phyloP scores from a whole-genome alignment of 805 yeast species.

The Alloascoidea africana region DNA sequence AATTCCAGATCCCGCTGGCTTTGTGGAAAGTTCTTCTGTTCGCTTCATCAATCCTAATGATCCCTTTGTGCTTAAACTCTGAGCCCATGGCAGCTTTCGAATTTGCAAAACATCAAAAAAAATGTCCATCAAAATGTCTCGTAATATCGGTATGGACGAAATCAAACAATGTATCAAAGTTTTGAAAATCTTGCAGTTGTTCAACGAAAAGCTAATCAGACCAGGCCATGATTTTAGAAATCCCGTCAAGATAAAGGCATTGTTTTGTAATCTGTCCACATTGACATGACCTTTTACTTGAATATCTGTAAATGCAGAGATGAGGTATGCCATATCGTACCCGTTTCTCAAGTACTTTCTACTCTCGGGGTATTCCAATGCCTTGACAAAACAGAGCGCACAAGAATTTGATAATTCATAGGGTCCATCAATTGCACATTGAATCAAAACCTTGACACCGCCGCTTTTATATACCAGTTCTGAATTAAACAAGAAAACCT shows the following conservation, averaged over 20 bases:
- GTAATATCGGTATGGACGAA: constrained; percentile 35
- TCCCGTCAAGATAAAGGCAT: constrained; percentile 41
- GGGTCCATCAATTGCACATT: constrained; percentile 38
- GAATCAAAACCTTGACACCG: constrained; percentile 28
- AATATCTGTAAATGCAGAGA: constrained; percentile 59
- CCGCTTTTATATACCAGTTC: constrained; percentile 25
- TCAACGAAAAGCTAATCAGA: constrained; percentile 41
- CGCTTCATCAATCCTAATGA: not conserved
- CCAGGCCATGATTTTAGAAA: constrained; percentile 71
- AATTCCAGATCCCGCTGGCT: not conserved
- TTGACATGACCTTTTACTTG: constrained; percentile 31
- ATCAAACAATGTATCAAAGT: constrained; percentile 46
- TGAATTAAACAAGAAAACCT: constrained; percentile 30
- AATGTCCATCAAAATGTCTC: constrained; percentile 55
- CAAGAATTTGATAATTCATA: constrained; percentile 26
- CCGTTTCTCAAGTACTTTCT: constrained; percentile 42
- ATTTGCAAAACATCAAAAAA: constrained; percentile 54
- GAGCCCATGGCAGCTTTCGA: constrained; percentile 37
- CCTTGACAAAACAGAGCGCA: constrained; percentile 31
- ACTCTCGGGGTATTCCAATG: constrained; percentile 42
- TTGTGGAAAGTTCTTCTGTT: not conserved
- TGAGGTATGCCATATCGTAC: constrained; percentile 42
- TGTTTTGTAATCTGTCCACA: constrained; percentile 39
- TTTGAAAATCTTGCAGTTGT: constrained; percentile 37
- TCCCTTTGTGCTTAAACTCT: not conserved